phyloP scores from a whole-genome alignment of 805 yeast genomes.

The Spathaspora girioi region DNA sequence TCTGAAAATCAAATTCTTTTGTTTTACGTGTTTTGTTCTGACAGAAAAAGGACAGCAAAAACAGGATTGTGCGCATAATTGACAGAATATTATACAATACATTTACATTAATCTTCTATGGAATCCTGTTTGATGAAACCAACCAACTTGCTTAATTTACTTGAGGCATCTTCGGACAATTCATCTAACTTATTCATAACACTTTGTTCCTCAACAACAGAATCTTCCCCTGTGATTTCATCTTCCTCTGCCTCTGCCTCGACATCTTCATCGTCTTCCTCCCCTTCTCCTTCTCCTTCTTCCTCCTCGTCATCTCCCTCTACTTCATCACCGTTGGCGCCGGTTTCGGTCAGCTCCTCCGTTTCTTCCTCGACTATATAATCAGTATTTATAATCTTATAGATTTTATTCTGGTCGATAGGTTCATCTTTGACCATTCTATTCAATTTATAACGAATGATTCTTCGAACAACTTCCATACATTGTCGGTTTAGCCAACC shows the following conservation, averaged over 20 bases:
- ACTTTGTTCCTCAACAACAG: slow-evolving; percentile 17
- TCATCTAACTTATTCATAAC: slow-evolving; percentile 33
- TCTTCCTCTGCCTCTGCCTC: slow-evolving; percentile 20
- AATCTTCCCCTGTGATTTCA: slow-evolving; percentile 2
- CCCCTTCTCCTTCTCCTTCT: slow-evolving; percentile 16
- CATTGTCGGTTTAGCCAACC: slow-evolving; percentile 78
- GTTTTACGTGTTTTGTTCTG: neutral
- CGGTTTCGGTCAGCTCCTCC: neutral
- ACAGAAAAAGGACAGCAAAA: neutral
- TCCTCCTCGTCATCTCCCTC: slow-evolving; percentile 12
- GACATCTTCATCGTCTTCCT: slow-evolving; percentile 21
- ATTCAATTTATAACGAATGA: slow-evolving; percentile 69
- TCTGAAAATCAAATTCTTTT: neutral
- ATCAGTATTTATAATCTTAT: slow-evolving; percentile 41
- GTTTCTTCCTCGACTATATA: slow-evolving; percentile 20
- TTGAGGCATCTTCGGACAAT: slow-evolving; percentile 33
- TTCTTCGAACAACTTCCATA: slow-evolving; percentile 59
- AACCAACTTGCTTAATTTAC: slow-evolving; percentile 14
- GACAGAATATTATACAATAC: neutral
- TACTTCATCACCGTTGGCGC: neutral
- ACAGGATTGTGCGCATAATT: neutral
- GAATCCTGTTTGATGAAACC: no score
- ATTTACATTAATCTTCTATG: slow-evolving; percentile 1
- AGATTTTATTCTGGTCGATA: slow-evolving; percentile 38
- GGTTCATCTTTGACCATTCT: slow-evolving; percentile 52